phyloP scores from a whole-genome alignment of 805 yeast species.

The Yamadazyma paraphyllophila region DNA sequence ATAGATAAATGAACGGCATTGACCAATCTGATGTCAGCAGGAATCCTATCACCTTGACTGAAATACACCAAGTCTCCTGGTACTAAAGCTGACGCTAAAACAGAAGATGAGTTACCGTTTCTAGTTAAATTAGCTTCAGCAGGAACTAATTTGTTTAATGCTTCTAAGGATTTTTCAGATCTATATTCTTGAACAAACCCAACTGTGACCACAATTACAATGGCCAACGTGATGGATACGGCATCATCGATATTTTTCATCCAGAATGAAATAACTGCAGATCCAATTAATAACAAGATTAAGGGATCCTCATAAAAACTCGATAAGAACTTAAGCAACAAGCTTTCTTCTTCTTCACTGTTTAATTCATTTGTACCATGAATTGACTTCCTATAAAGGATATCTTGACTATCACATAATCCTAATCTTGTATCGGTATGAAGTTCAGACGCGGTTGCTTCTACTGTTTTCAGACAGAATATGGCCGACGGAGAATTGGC shows the following conservation, averaged over 20 bases:
- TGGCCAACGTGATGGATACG: slow-evolving; percentile 87
- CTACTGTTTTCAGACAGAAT: slow-evolving; percentile 59
- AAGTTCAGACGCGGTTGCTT: slow-evolving; percentile 62
- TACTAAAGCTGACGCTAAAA: slow-evolving; percentile 81
- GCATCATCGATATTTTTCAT: slow-evolving; percentile 99
- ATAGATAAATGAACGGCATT: slow-evolving; percentile 77
- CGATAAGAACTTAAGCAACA: slow-evolving; percentile 68
- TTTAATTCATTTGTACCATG: slow-evolving; percentile 82
- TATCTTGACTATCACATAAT: slow-evolving; percentile 65
- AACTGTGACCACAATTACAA: slow-evolving; percentile 88
- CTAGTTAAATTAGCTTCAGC: slow-evolving; percentile 94
- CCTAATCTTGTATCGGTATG: slow-evolving; percentile 64
- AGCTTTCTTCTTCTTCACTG: slow-evolving; percentile 72
- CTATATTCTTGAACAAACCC: slow-evolving; percentile 98
- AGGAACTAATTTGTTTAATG: slow-evolving; percentile 89
- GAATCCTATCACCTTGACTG: slow-evolving; percentile 90
- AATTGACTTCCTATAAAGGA: slow-evolving; percentile 62
- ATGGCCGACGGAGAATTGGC: slow-evolving; percentile 56
- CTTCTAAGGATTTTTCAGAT: slow-evolving; percentile 91
- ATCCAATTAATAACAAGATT: slow-evolving; percentile 82
- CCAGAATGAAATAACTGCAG: slow-evolving; percentile 80
- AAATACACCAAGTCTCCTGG: slow-evolving; percentile 95
- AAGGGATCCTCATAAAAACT: slow-evolving; percentile 90
- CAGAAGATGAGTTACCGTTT: slow-evolving; percentile 73
- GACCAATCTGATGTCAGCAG: slow-evolving; percentile 87